A percentile compares a stretch with the other conserved stretches of the same genome.
phyloP scores from a whole-genome alignment of 805 yeast species.

The Huiozyma naganishii region DNA sequence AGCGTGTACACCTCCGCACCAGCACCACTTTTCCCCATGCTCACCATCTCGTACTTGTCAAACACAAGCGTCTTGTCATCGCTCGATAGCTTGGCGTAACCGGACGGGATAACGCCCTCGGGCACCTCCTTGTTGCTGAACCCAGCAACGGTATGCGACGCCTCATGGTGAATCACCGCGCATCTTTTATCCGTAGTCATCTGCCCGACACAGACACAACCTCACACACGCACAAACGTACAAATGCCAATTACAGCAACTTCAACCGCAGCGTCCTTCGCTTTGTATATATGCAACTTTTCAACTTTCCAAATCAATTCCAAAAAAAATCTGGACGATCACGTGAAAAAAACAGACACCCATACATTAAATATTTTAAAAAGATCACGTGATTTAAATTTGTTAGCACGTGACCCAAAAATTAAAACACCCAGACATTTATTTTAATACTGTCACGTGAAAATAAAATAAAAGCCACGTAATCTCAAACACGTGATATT shows the following conservation, averaged over 20 bases:
- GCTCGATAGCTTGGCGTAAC: slow-evolving; percentile 33
- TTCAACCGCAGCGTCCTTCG: neutral
- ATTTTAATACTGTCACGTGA: too few relatives aligned
- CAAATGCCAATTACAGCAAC: neutral
- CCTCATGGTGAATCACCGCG: slow-evolving; percentile 60
- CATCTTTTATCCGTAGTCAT: slow-evolving; percentile 31
- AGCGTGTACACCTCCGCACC: slow-evolving; percentile 35
- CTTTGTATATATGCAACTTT: neutral
- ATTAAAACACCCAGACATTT: too few relatives aligned
- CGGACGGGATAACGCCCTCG: slow-evolving; percentile 43
- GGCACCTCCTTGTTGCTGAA: slow-evolving; percentile 58
- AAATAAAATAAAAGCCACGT: too few relatives aligned
- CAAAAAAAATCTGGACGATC: too few relatives aligned
- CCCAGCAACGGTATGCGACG: slow-evolving; percentile 58
- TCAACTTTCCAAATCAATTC: too few relatives aligned
- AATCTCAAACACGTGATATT: too few relatives aligned
- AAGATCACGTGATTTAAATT: too few relatives aligned
- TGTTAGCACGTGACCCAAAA: too few relatives aligned
- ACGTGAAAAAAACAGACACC: too few relatives aligned
- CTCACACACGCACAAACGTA: neutral
- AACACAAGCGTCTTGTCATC: slow-evolving; percentile 10
- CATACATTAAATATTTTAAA: too few relatives aligned
- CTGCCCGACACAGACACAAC: neutral
- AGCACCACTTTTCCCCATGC: slow-evolving; percentile 6
- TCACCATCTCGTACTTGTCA: slow-evolving; percentile 23